Evolutionary conservation across 345 rosid genomes (phyloP).

Genomic region (Citrus inodora): DNA sequence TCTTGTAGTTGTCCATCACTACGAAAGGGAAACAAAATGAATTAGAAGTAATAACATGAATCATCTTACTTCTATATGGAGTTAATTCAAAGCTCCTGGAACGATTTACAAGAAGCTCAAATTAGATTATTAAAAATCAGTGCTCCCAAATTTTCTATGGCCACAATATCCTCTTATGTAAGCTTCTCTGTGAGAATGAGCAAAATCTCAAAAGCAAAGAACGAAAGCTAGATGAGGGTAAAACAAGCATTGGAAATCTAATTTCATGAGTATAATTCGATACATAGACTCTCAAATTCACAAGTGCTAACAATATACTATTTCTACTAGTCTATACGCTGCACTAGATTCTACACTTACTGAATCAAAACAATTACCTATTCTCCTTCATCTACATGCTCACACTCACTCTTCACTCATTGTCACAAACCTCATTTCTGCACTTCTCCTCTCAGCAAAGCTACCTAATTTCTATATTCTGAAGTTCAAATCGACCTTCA

Average conservation of each 20-base stretch:
- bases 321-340: background rate
- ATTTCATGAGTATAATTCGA: background rate
- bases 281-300: background rate
- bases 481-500: background rate
- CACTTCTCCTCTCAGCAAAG: background rate
- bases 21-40: conserved; percentile 12
- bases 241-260: background rate
- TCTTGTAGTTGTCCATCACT: conserved; percentile 87
- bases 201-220: background rate
- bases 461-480: background rate
- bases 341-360: background rate
- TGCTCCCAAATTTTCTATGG: background rate
- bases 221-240: background rate
- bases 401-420: background rate
- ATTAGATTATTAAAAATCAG: background rate
- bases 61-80: background rate
- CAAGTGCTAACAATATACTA: background rate
- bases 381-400: background rate
- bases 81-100: background rate
- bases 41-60: conserved; percentile 4
- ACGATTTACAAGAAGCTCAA: background rate
- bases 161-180: background rate
- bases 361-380: background rate
- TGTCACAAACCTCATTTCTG: background rate
- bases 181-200: background rate